phyloP scores from a whole-genome alignment of 1,284 basidiomycete species.

The Ganoderma lucidum region DNA sequence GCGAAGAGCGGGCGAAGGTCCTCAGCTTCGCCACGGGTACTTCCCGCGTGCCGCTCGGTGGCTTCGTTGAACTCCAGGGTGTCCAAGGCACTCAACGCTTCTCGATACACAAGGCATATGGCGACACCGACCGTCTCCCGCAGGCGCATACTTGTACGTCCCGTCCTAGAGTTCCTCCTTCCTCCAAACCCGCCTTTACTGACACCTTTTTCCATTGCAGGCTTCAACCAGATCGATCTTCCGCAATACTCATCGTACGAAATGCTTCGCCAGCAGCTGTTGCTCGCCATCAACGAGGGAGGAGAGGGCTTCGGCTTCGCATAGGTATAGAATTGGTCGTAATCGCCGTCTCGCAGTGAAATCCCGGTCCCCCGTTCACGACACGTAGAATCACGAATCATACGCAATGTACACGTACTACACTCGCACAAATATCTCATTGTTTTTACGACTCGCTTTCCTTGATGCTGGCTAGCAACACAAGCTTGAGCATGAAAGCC shows the following conservation, averaged over 20 bases:
- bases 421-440: constrained; percentile 17
- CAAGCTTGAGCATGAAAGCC: background rate
- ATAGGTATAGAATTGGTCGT: constrained; percentile 41
- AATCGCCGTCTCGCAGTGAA: constrained; percentile 19
- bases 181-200: constrained; percentile 1
- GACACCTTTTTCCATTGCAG: constrained; percentile 43
- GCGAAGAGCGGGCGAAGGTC: constrained; percentile 95
- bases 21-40: constrained; percentile 97
- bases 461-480: background rate
- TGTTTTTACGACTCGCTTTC: background rate
- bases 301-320: constrained; percentile 92
- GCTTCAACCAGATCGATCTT: constrained; percentile 89
- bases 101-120: constrained; percentile 94
- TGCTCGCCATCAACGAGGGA: constrained; percentile 93
- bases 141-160: constrained; percentile 90
- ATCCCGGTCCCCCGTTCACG: background rate
- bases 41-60: constrained; percentile 93
- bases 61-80: constrained; percentile 93
- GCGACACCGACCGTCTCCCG: constrained; percentile 85
- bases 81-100: constrained; percentile 96
- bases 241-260: constrained; percentile 94
- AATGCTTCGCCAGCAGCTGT: constrained; percentile 87
- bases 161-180: background rate
- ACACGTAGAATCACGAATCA: constrained; percentile 24
- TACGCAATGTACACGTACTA: constrained; percentile 33